Evolutionary conservation across 164 flowering plant species (phyloP).

Genomic region (Dillenia turbinata): DNA sequence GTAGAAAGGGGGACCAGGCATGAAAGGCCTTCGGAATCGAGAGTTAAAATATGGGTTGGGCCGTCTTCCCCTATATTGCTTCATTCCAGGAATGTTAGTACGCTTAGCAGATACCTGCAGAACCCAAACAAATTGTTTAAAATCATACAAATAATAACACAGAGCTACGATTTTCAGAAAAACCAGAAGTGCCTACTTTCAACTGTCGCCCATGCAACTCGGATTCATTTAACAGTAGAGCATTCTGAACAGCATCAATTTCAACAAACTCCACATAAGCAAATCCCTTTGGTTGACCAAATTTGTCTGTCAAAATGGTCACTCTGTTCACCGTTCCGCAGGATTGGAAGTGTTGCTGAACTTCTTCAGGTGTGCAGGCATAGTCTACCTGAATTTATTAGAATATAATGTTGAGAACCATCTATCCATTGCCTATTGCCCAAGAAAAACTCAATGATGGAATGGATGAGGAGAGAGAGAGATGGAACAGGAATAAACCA

Average conservation of each 20-base stretch:
- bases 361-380: constrained; percentile 80
- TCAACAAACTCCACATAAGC: constrained; percentile 82
- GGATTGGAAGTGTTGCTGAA: constrained; percentile 78
- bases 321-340: constrained; percentile 85
- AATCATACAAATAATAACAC: neutral
- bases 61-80: constrained; percentile 62
- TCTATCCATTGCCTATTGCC: too few relatives aligned
- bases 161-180: neutral
- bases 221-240: constrained; percentile 66
- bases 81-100: constrained; percentile 80
- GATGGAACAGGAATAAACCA: too few relatives aligned
- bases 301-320: constrained; percentile 72
- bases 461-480: too few relatives aligned
- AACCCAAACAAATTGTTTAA: neutral
- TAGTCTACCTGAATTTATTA: constrained; percentile 58
- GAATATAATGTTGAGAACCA: too few relatives aligned
- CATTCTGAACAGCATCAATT: constrained; percentile 75
- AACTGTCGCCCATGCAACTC: constrained; percentile 77
- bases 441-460: too few relatives aligned
- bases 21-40: constrained; percentile 48
- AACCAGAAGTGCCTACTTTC: constrained; percentile 37
- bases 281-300: constrained; percentile 86
- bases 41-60: constrained; percentile 39
- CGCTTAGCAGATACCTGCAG: constrained; percentile 71
- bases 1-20: constrained; percentile 36